phyloP scores from a whole-genome alignment of 495 filamentous ascomycete species.

The Neurospora tetraspora region DNA sequence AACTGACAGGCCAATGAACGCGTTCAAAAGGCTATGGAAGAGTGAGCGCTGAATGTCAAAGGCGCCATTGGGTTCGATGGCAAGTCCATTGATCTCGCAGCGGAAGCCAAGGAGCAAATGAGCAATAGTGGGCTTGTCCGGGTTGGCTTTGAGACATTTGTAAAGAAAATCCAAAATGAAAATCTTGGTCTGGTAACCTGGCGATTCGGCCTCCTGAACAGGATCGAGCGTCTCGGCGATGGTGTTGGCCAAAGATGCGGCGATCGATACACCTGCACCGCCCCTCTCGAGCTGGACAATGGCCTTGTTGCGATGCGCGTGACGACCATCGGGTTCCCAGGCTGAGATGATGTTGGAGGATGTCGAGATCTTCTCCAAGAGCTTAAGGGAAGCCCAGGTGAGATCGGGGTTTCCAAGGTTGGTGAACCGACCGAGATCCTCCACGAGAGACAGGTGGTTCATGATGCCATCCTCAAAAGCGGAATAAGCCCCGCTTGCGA shows the following conservation, averaged over 20 bases:
- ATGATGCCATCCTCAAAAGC: constrained; percentile 90
- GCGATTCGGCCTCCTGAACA: constrained; percentile 48
- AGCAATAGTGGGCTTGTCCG: constrained; percentile 67
- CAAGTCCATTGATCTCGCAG: constrained; percentile 56
- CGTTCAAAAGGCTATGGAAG: constrained; percentile 66
- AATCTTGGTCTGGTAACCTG: constrained; percentile 65
- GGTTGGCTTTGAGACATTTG: constrained; percentile 58
- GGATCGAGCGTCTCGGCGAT: constrained; percentile 55
- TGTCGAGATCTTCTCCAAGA: constrained; percentile 76
- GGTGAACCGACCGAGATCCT: constrained; percentile 73
- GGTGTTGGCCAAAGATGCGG: constrained; percentile 54
- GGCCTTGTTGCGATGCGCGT: constrained; percentile 61
- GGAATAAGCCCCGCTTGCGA: constrained; percentile 62
- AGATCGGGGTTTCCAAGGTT: constrained; percentile 68
- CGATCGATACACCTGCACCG: constrained; percentile 57
- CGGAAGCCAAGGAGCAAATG: constrained; percentile 85
- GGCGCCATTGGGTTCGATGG: constrained; percentile 48
- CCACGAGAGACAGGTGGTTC: constrained; percentile 63
- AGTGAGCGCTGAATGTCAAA: constrained; percentile 63
- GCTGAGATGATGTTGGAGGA: constrained; percentile 62
- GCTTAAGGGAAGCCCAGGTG: constrained; percentile 61
- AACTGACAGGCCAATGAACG: constrained; percentile 53
- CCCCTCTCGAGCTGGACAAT: constrained; percentile 67
- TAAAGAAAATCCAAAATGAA: constrained; percentile 75
- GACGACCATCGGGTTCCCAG: constrained; percentile 38